Base-by-base conservation (phyloP, 1,284 basidiomycete species). In the Stygiomarasmius scandens region DNA sequence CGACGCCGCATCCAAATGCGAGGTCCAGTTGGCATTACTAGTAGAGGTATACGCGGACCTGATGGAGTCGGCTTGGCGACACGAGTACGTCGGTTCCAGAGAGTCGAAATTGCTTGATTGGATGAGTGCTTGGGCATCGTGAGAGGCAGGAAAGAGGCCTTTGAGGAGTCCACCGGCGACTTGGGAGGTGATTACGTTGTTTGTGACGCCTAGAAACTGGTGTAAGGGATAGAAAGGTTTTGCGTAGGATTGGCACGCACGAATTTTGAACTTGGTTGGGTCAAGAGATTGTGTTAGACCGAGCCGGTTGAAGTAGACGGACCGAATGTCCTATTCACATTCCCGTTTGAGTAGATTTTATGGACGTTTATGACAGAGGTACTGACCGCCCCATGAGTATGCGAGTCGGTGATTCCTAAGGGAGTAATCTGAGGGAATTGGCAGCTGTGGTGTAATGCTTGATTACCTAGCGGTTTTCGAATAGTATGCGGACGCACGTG, bases 141-240 rank as follows among this genome's bases (percentile, higher is more conserved):
- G 57, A 46, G 66, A 67, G n/a, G 44, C 56, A 2, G 79, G 78
- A 64, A 79, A 80, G 4, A 81, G 66, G 2, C 77, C 78, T 51
- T 67, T 68, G 14, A 77, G 58, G n/a, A 80, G 69, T 0, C 74
- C 76, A n/a, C 73, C 74, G n/a, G 77, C 77, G 2, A 80, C 77
- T 67, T 81, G 77, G 0, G 78, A 80, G 9, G 79, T 80, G 36
- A 81, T 79, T 14, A 71, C 72, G 52, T 81, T 81, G 67, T 79
- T 79, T 2, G 78, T 81, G 2, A 80, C 77, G 14, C 77, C 77
- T 79, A 52, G 6, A 36, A 22, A 6, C 34, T 22, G n/a, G n/a
- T n/a, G n/a, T n/a, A n/a, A n/a, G n/a, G n/a, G n/a, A n/a, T n/a
- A n/a, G n/a, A n/a, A n/a, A n/a, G n/a, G n/a, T n/a, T n/a, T n/a